Evolutionary conservation across 169 alveolate genomes (phyloP), one percentile per base, ranked within the genome.

Genomic region (Blepharisma undulans): DNA sequence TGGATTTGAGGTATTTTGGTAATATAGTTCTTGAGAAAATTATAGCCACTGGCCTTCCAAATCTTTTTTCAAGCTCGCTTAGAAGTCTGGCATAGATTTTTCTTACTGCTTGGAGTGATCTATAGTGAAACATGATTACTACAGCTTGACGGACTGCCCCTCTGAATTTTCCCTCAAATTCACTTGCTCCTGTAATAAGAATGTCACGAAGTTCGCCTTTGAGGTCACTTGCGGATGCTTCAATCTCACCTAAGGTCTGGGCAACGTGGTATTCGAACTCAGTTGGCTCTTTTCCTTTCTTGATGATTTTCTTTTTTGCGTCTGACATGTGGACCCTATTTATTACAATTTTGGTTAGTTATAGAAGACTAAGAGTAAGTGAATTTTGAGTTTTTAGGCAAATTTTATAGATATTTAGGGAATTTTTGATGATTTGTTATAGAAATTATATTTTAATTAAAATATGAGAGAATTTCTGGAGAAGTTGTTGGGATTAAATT

Each of bases 1-100:
- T 84, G 85, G 87, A 86, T 72, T 87, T 87, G 25, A 97, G 96
- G 92, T 96, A 97, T 91, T 97, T 96, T 32, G 99, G 97, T 74
- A 98, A 90, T 89, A 98, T 98, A 25, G 96, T 94, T 89, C 99
- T 94, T 92, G 95, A 97, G 78, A 99, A 99, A 29, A 98, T 94
- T 74, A 98, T 93, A 61, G 97, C 99, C 60, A 98, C 99, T 89
- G 98, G 98, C 94, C 97, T 96, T 93, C 98, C 98, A 93, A 98
- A 97, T 93, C 98, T 98, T 96, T 97, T 97, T 94, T 98, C 99
- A 77, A 98, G 96, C 87, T 98, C 99, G 91, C 95, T 94, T 72
- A 98, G 95, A 74, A 98, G 96, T 82, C 99, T 92, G 27, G 98
- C 98, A 84, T 98, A 99, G 72, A 97, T 93, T 88, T 96, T 96